These are phyloP conservation scores for Globisporangium recalcitrans DNA, from an alignment of 352 stramenopile species.

Conservation along the genomic window DNA sequence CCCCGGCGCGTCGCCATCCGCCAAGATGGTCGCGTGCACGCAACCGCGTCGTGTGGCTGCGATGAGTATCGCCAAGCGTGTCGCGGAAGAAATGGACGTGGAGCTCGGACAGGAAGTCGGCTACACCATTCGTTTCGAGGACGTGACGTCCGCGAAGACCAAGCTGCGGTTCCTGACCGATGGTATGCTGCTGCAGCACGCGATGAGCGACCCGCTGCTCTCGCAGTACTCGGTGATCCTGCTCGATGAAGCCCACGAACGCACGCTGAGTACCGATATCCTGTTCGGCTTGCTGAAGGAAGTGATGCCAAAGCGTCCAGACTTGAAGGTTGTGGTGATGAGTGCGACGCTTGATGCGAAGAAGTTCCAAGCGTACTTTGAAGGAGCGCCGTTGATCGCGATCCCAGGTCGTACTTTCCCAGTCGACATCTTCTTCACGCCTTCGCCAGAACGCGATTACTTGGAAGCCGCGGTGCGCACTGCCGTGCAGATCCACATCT, in stretches of 20 bases:
- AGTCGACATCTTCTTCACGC: constrained; percentile 98
- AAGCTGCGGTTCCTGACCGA: constrained; percentile 80
- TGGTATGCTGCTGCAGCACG: constrained; percentile 97
- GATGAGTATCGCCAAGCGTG: constrained; percentile 96
- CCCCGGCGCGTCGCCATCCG: constrained; percentile 46
- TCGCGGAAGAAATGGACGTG: constrained; percentile 99
- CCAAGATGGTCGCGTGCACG: constrained; percentile 92
- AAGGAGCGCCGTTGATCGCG: constrained; percentile 87
- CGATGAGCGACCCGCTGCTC: constrained; percentile 95
- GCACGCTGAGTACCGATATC: constrained; percentile 96
- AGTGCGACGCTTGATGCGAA: constrained; percentile 96
- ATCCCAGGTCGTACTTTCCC: constrained; percentile 97
- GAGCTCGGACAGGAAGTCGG: constrained; percentile 95
- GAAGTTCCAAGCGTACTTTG: constrained; percentile 96
- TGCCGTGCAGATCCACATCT: constrained; percentile 96
- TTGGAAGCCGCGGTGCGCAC: constrained; percentile 89
- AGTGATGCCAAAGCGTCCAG: constrained; percentile 88
- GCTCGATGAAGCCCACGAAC: constrained; percentile 97
- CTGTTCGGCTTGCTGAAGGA: constrained; percentile 98
- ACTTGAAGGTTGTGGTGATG: constrained; percentile 99
- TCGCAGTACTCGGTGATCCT: constrained; percentile 95
- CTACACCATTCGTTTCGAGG: constrained; percentile 99
- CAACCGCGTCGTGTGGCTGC: constrained; percentile 97
- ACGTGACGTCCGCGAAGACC: constrained; percentile 88
- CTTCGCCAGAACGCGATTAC: constrained; percentile 97